These are phyloP conservation scores for Phymatotrichopsis omnivora DNA, from an alignment of 2,329 filamentous ascomycete genomes.

Conservation along the genomic window DNA sequence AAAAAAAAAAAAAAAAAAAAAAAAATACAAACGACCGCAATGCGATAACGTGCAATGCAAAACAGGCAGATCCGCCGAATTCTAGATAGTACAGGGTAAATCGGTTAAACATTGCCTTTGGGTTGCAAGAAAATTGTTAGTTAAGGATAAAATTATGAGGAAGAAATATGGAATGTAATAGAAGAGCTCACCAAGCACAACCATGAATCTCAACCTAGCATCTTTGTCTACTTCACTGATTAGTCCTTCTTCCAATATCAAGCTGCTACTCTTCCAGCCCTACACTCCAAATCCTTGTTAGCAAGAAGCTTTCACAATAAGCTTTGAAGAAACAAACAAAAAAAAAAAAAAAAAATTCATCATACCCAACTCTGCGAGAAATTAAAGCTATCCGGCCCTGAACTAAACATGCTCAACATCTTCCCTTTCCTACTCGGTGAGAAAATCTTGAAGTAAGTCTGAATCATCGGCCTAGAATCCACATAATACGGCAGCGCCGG, in stretches of 20 bases:
- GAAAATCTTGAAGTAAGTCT: slow-evolving; percentile 54
- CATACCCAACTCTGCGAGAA: slow-evolving; percentile 47
- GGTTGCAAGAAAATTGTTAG: slow-evolving; percentile 1
- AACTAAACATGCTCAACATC: slow-evolving; percentile 50
- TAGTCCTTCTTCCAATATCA: slow-evolving; percentile 45
- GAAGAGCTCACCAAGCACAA: slow-evolving; percentile 45
- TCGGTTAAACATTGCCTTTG: slow-evolving; percentile 18
- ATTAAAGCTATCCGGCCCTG: slow-evolving; percentile 49
- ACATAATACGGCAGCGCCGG: slow-evolving; percentile 45
- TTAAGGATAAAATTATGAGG: background rate
- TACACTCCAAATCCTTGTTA: background rate
- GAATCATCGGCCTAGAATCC: slow-evolving; percentile 47
- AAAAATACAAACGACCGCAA: background rate
- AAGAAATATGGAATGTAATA: no score
- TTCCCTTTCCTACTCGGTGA: slow-evolving; percentile 48
- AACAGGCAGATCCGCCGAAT: no score
- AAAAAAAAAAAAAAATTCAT: background rate
- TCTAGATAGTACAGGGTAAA: no score
- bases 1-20: slow-evolving; percentile 1
- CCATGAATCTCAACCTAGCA: slow-evolving; percentile 48
- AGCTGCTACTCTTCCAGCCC: slow-evolving; percentile 50
- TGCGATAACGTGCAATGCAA: background rate
- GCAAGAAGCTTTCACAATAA: no score
- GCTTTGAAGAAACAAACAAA: background rate
- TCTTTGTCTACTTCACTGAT: slow-evolving; percentile 37